phyloP scores from a whole-genome alignment of 1,139 yeast species.

The Eremothecium gossypii region DNA sequence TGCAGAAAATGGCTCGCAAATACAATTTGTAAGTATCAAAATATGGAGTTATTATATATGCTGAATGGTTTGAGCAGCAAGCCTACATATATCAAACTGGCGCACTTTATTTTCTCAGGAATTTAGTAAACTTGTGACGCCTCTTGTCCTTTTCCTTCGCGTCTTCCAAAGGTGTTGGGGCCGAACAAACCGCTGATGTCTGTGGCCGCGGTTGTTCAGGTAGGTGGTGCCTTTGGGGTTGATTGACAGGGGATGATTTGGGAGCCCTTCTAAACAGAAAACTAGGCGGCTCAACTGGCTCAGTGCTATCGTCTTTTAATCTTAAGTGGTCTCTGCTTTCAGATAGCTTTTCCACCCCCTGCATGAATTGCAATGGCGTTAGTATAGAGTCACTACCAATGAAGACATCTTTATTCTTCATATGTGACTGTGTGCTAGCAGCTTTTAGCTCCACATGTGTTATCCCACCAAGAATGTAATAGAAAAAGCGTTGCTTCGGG shows the following conservation, averaged over 20 bases:
- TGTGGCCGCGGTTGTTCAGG: neutral
- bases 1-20: conserved; percentile 21
- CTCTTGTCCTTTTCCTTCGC: conserved; percentile 21
- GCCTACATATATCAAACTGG: neutral
- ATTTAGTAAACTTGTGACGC: conserved; percentile 23
- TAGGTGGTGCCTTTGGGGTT: conserved; percentile 11
- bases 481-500: conserved; percentile 64
- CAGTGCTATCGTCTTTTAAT: conserved; percentile 25
- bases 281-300: conserved; percentile 27
- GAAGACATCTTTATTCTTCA: conserved; percentile 62
- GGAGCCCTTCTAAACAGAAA: conserved; percentile 19
- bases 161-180: neutral
- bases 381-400: conserved; percentile 76
- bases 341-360: conserved; percentile 33
- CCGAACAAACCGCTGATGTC: no score
- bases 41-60: neutral
- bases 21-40: conserved; percentile 14
- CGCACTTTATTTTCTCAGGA: conserved; percentile 14
- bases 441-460: conserved; percentile 77
- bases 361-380: conserved; percentile 49
- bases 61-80: neutral
- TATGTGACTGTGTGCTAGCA: conserved; percentile 58
- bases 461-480: conserved; percentile 83
- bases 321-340: conserved; percentile 27
- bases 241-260: conserved; percentile 9